These are phyloP conservation scores for Mortierella sp. DNA, from an alignment of 371 early-diverging fungal species.

Conservation along the genomic window DNA sequence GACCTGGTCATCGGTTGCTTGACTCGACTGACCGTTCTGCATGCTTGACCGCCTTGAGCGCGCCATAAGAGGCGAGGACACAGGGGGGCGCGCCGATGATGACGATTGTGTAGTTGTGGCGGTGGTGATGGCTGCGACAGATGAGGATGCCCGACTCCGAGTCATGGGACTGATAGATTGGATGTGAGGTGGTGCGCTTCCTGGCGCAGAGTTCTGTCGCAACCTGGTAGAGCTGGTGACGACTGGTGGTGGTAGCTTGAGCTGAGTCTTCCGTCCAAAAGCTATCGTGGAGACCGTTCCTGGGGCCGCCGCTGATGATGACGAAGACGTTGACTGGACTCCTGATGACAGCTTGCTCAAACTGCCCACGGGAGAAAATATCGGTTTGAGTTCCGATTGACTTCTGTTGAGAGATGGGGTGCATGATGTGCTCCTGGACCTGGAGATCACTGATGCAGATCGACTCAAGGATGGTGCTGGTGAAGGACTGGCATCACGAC, in stretches of 20 bases:
- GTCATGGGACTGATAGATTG: conserved; percentile 28
- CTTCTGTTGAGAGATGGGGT: conserved; percentile 28
- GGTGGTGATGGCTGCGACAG: background rate
- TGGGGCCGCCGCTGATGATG: conserved; percentile 11
- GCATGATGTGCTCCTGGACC: conserved; percentile 32
- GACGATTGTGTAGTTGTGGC: background rate
- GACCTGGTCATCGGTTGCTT: background rate
- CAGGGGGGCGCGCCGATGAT: background rate
- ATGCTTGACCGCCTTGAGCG: background rate
- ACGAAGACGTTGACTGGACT: conserved; percentile 6
- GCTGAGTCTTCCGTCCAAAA: conserved; percentile 19
- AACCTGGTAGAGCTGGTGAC: conserved; percentile 8
- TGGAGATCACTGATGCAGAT: conserved; percentile 12
- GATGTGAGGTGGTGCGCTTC: conserved; percentile 1
- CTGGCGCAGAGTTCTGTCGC: conserved; percentile 34
- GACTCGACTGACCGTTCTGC: background rate
- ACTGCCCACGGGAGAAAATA: conserved; percentile 45
- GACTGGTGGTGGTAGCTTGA: conserved; percentile 29
- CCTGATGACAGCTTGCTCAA: conserved; percentile 35
- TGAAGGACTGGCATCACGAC: conserved; percentile 24
- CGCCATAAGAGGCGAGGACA: conserved; percentile 3
- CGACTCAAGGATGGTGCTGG: conserved; percentile 15
- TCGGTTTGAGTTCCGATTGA: conserved; percentile 19
- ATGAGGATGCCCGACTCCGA: background rate
- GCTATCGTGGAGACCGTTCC: background rate